A percentile compares a stretch with the other conserved stretches of the same genome.
These are phyloP conservation scores for Pleurotus giganteus DNA, from an alignment of 768 basidiomycete genomes.

Conservation along the genomic window DNA sequence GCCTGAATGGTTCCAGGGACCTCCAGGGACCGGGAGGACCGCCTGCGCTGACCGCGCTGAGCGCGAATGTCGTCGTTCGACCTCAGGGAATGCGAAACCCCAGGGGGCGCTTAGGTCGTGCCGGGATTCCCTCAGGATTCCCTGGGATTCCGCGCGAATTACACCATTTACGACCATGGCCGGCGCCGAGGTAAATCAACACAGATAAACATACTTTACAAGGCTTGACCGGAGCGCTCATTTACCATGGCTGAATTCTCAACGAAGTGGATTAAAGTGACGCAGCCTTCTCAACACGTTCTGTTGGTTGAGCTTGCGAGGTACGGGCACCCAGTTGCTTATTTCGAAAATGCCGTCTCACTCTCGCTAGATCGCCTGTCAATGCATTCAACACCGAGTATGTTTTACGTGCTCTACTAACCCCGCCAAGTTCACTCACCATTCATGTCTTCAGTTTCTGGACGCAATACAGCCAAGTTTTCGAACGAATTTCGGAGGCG, in stretches of 20 bases:
- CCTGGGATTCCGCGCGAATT: neutral
- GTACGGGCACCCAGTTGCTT: conserved; percentile 22
- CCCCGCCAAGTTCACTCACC: neutral
- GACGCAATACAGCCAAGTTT: conserved; percentile 61
- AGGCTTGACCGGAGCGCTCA: too few species aligned
- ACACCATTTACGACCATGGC: neutral
- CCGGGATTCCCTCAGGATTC: neutral
- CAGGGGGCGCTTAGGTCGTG: too few species aligned
- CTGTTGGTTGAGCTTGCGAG: conserved; percentile 44
- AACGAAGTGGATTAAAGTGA: conserved; percentile 46
- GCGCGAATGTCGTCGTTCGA: neutral
- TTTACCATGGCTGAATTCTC: conserved; percentile 31
- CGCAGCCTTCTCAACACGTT: conserved; percentile 43
- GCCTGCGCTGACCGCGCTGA: neutral
- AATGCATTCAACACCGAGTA: conserved; percentile 64
- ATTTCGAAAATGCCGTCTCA: neutral
- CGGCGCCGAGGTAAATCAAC: neutral
- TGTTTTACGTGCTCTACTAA: neutral
- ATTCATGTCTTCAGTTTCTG: conserved; percentile 53
- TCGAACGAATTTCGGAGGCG: conserved; percentile 52
- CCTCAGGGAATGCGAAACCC: neutral
- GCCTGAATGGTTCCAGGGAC: neutral
- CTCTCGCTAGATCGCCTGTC: conserved; percentile 49
- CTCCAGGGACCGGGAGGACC: neutral
- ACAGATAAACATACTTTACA: neutral